phyloP scores from a whole-genome alignment of 2,329 filamentous ascomycete genomes.

The Lecanosticta acicola region DNA sequence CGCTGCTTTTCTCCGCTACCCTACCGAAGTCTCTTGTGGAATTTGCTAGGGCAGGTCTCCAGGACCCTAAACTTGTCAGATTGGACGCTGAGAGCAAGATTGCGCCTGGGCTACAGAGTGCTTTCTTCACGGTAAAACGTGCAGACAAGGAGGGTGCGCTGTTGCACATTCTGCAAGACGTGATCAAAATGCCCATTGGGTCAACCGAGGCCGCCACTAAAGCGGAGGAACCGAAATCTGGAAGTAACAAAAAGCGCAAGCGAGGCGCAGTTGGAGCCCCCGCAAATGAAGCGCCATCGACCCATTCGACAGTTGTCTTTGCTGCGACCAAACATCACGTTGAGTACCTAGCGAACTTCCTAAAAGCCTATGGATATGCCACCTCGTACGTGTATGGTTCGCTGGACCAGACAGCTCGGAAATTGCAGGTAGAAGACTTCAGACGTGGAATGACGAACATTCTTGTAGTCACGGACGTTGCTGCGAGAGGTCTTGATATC shows the following conservation, averaged over 20 bases:
- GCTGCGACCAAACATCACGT: slow-evolving; percentile 95
- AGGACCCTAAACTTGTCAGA: slow-evolving; percentile 85
- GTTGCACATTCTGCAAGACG: slow-evolving; percentile 78
- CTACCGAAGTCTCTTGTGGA: slow-evolving; percentile 91
- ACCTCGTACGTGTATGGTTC: slow-evolving; percentile 94
- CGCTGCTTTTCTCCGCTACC: slow-evolving; percentile 89
- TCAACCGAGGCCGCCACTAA: slow-evolving; percentile 49
- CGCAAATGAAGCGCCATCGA: slow-evolving; percentile 66
- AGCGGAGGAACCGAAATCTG: slow-evolving; percentile 43
- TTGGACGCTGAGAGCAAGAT: slow-evolving; percentile 93
- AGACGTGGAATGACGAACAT: slow-evolving; percentile 79
- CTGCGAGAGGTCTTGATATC: slow-evolving; percentile 95
- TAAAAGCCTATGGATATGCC: slow-evolving; percentile 75
- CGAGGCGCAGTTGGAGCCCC: slow-evolving; percentile 49
- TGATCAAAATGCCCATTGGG: slow-evolving; percentile 84
- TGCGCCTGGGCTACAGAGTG: slow-evolving; percentile 89
- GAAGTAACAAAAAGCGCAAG: slow-evolving; percentile 65
- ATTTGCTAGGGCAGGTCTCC: slow-evolving; percentile 86
- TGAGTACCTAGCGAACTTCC: slow-evolving; percentile 79
- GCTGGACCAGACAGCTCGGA: slow-evolving; percentile 86
- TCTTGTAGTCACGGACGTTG: slow-evolving; percentile 92
- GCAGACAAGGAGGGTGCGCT: slow-evolving; percentile 91
- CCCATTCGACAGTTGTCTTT: slow-evolving; percentile 92
- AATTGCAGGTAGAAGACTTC: slow-evolving; percentile 88
- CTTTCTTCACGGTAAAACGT: slow-evolving; percentile 89